phyloP scores from a whole-genome alignment of 306 rosid genomes.

The Begonia loranthoides region DNA sequence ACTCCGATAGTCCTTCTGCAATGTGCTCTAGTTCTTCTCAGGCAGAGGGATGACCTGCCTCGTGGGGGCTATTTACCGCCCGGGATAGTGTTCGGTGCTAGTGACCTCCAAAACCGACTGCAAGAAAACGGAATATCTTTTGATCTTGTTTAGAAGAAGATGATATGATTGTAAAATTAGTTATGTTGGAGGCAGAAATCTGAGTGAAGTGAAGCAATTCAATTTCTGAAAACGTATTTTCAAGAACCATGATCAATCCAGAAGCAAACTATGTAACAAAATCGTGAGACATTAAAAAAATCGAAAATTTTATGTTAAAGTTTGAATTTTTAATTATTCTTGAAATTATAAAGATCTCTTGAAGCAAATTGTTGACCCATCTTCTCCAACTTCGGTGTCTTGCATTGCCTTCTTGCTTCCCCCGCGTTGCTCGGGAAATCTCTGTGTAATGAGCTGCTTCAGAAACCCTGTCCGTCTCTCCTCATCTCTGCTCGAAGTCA shows the following conservation, averaged over 20 bases:
- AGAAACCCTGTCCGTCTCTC: constrained; percentile 27
- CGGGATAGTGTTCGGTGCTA: constrained; percentile 72
- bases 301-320: too few species aligned
- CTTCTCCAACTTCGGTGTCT: too few species aligned
- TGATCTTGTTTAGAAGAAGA: constrained; percentile 47
- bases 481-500: constrained; percentile 14
- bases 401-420: too few species aligned
- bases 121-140: constrained; percentile 71
- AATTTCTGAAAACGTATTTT: too few species aligned
- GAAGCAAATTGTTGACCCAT: too few species aligned
- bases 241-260: too few species aligned
- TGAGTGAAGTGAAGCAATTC: too few species aligned
- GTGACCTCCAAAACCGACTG: constrained; percentile 60
- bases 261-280: too few species aligned
- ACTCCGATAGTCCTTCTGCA: constrained; percentile 73
- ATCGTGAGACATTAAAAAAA: too few species aligned
- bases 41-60: constrained; percentile 50
- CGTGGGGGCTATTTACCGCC: constrained; percentile 64
- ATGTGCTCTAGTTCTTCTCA: constrained; percentile 58
- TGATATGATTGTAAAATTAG: not conserved
- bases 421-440: not conserved
- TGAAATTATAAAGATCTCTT: too few species aligned
- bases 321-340: too few species aligned
- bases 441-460: constrained; percentile 25
- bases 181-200: too few species aligned